A percentile compares a stretch with the other conserved stretches of the same genome.
Evolutionary conservation across 768 basidiomycete species (phyloP).

Genomic region (Tephrocybe sp.): DNA sequence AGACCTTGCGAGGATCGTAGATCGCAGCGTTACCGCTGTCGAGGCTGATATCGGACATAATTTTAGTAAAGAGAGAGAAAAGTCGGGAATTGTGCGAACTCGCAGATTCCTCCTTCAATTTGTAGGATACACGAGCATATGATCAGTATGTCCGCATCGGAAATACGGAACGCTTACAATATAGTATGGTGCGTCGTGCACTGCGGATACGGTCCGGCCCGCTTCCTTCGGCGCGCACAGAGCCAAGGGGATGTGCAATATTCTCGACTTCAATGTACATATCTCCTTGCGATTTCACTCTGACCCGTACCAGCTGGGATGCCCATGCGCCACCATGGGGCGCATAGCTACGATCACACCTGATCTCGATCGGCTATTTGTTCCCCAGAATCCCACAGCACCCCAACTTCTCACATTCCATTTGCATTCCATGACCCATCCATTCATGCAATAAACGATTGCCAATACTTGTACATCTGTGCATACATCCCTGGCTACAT

Average conservation of each 20-base stretch:
- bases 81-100: not conserved
- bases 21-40: constrained; percentile 38
- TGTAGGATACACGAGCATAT: constrained; percentile 2
- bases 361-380: not conserved
- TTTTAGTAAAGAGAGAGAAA: not conserved
- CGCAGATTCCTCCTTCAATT: not conserved
- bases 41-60: constrained; percentile 25
- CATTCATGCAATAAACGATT: not conserved
- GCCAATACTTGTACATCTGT: not conserved
- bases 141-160: not conserved
- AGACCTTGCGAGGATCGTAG: constrained; percentile 54
- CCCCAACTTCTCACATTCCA: too few relatives aligned
- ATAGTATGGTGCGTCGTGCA: not conserved
- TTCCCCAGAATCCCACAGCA: not conserved
- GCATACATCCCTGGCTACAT: constrained; percentile 13
- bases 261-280: too few relatives aligned
- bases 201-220: constrained; percentile 6
- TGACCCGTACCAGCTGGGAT: too few relatives aligned
- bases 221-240: not conserved
- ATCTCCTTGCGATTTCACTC: too few relatives aligned
- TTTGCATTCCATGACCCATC: too few relatives aligned
- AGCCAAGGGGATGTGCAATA: too few relatives aligned
- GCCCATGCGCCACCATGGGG: not conserved
- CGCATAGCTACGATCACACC: too few relatives aligned
- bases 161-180: not conserved